Conservation (phyloP, 2,329 filamentous ascomycete species). For the Cordyceps cateniannulata region DNA sequence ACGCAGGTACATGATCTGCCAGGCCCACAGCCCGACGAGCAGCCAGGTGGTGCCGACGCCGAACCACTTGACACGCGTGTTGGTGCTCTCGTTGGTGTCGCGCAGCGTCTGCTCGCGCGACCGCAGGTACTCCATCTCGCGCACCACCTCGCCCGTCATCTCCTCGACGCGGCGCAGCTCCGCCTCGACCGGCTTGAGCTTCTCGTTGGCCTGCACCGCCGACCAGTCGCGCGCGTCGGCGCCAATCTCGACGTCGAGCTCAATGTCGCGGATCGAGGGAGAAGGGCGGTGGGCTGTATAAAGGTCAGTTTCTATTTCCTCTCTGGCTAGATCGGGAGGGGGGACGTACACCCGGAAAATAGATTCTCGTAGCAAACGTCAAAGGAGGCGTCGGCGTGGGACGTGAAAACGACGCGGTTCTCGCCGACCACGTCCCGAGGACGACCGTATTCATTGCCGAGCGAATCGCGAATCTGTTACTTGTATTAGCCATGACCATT, state of each 20-base stretch:
- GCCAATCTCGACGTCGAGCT: constrained; percentile 93
- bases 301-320: no score
- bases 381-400: constrained; percentile 84
- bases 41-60: constrained; percentile 89
- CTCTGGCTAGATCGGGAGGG: no score
- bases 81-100: constrained; percentile 99
- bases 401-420: constrained; percentile 88
- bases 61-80: constrained; percentile 98
- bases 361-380: constrained; percentile 95
- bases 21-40: constrained; percentile 80
- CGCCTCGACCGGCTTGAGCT: constrained; percentile 93
- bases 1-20: constrained; percentile 96
- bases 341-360: constrained; percentile 58
- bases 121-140: constrained; percentile 94
- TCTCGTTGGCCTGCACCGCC: constrained; percentile 91
- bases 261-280: constrained; percentile 62
- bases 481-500: constrained; percentile 1
- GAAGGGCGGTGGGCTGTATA: constrained; percentile 30
- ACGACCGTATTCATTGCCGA: constrained; percentile 92
- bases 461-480: constrained; percentile 79
- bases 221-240: constrained; percentile 98
- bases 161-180: constrained; percentile 92
- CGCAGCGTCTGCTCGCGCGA: constrained; percentile 86
- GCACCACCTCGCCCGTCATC: constrained; percentile 78
- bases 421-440: constrained; percentile 90